Evolutionary conservation across 2,329 filamentous ascomycete species (phyloP).

Genomic region (Calonectria fujianensis): DNA sequence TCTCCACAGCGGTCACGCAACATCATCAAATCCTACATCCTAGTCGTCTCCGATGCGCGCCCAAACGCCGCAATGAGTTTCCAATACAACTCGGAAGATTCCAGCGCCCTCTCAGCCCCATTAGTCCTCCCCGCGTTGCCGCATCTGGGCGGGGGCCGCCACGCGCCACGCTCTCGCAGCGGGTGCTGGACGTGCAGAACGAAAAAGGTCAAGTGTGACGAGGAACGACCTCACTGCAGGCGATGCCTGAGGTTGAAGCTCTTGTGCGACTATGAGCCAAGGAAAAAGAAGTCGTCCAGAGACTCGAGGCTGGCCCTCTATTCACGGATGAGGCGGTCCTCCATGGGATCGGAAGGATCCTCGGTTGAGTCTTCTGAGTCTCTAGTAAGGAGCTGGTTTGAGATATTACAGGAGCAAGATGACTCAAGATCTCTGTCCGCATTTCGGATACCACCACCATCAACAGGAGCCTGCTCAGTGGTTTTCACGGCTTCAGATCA

Average conservation of each 20-base stretch:
- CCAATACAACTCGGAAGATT: constrained; percentile 1
- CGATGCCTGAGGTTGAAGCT: constrained; percentile 54
- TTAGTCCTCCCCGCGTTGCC: background rate
- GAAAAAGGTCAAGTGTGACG: constrained; percentile 59
- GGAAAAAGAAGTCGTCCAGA: constrained; percentile 35
- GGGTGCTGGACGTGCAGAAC: constrained; percentile 56
- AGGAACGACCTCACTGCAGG: constrained; percentile 52
- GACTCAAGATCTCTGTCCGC: constrained; percentile 17
- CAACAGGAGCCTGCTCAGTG: constrained; percentile 48
- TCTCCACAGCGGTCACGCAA: constrained; percentile 19
- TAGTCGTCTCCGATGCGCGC: constrained; percentile 6
- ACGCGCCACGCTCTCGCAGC: constrained; percentile 45
- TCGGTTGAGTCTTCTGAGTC: constrained; percentile 16
- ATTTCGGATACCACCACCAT: constrained; percentile 16
- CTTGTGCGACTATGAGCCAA: constrained; percentile 56
- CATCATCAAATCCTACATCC: constrained; percentile 12
- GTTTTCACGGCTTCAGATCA: constrained; percentile 57
- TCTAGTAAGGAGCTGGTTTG: constrained; percentile 9
- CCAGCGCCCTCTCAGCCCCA: background rate
- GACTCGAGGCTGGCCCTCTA: constrained; percentile 1
- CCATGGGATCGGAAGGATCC: background rate
- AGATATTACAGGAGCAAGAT: constrained; percentile 23
- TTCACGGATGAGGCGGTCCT: background rate
- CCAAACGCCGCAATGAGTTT: background rate
- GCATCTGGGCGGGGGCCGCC: constrained; percentile 32